Base-by-base conservation (phyloP, 2,329 filamentous ascomycete genomes). In the Diaporthe vexans region DNA sequence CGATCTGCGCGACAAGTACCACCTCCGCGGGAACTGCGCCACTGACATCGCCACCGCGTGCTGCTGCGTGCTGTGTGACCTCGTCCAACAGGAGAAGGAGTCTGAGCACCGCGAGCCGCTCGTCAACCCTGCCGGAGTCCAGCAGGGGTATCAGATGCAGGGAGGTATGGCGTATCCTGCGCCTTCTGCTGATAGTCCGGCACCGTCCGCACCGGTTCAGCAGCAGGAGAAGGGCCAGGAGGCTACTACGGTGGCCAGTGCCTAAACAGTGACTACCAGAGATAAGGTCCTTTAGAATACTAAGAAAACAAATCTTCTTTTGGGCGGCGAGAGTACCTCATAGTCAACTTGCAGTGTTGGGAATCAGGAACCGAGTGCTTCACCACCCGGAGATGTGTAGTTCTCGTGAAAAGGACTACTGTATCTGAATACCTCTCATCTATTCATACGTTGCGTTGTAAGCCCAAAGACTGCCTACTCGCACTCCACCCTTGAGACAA, bases 51-150 rank as follows among this genome's bases (percentile, higher is more conserved):
- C 81, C 48, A 79, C 81, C 4, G 81, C 86, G 2, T 87, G 82
- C 81, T 88, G 86, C 82, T 88, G 86, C 76, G 81, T 80, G 29
- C 82, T 83, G 80, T 88, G 86, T 79, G 80, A 82, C 59, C 78
- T 88, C 33, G 81, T 85, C 69, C 86, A 88, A 84, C 79, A 83
- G 75, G 86, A 88, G 52, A 88, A 88, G 84, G 86, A 88, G 80
- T 81, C 82, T 3, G 81, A 80, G 67, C 77, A 83, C 74, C 84
- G 82, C 19, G 84, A 84, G 77, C 74, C 76, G n/a, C 75, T 77
- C 2, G 52, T 76, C 6, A 57, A 54, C 43, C 72, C 74, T 29
- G 61, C 29, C 29, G 74, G 78, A 52, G 79, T 81, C 76, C 29
- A 24, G 43, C 63, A 81, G 77, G 80, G 79, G 74, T 84, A 84